Conservation (phyloP, 371 early-diverging fungal genomes). For the Rhizopus microsporus region DNA sequence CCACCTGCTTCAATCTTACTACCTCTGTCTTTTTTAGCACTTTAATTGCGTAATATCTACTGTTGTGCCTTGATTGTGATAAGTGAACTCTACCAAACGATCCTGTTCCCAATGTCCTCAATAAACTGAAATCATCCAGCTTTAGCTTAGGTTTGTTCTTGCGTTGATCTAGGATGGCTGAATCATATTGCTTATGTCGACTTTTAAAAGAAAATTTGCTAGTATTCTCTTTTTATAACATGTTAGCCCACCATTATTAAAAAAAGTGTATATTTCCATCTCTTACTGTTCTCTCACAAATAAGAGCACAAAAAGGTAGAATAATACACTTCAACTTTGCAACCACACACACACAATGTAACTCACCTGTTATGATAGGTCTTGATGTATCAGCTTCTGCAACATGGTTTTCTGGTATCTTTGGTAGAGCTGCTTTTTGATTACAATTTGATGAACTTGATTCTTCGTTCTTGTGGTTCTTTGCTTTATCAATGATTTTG, state of each 20-base stretch:
- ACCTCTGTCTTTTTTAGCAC: conserved; percentile 94
- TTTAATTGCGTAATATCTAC: conserved; percentile 95
- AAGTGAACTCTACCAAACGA: conserved; percentile 99
- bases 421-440: neutral
- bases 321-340: too few species aligned
- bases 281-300: neutral
- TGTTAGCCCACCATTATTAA: neutral
- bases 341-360: too few species aligned
- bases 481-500: neutral
- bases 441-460: neutral
- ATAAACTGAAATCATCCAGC: conserved; percentile 68
- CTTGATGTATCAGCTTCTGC: neutral
- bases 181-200: conserved; percentile 18
- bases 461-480: neutral
- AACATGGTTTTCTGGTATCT: neutral
- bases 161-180: conserved; percentile 35
- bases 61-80: conserved; percentile 72
- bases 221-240: too few species aligned
- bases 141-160: conserved; percentile 57
- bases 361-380: neutral
- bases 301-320: too few species aligned
- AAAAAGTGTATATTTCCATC: neutral
- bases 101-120: conserved; percentile 93
- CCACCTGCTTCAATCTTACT: conserved; percentile 94
- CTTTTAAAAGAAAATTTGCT: neutral